Percentiles rank a stretch among this genome's conserved stretches.
phyloP scores from a whole-genome alignment of 176 grass and related monocot genomes.

The Lolium multiflorum region DNA sequence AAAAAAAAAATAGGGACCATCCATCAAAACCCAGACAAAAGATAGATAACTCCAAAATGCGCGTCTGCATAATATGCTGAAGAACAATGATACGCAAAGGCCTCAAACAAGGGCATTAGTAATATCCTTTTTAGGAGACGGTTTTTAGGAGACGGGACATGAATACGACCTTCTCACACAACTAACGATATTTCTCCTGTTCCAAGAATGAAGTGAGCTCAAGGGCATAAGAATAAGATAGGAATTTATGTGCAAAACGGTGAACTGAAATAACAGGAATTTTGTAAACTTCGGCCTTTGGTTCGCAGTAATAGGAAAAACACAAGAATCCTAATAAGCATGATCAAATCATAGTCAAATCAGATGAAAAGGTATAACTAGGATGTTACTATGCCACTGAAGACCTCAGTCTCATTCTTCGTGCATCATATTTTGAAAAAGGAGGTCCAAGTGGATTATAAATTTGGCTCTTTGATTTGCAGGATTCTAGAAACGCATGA shows the following conservation, averaged over 20 bases:
- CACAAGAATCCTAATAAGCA: neutral
- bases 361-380: neutral
- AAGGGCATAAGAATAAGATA: neutral
- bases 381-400: neutral
- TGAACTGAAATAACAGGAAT: no score
- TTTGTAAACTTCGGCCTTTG: no score
- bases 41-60: no score
- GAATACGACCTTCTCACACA: neutral
- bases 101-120: neutral
- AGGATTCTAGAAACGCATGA: no score
- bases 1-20: neutral
- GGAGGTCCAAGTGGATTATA: neutral
- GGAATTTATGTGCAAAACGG: no score
- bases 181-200: neutral
- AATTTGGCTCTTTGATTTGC: neutral
- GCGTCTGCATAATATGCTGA: neutral
- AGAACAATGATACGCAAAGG: neutral
- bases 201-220: neutral
- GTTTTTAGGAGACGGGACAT: neutral
- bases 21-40: no score
- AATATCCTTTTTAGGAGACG: neutral
- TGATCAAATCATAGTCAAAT: neutral
- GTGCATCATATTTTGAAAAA: neutral
- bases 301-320: neutral
- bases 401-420: neutral